phyloP scores from a whole-genome alignment of 2,329 filamentous ascomycete species.

The Daldinia eschscholtzii region DNA sequence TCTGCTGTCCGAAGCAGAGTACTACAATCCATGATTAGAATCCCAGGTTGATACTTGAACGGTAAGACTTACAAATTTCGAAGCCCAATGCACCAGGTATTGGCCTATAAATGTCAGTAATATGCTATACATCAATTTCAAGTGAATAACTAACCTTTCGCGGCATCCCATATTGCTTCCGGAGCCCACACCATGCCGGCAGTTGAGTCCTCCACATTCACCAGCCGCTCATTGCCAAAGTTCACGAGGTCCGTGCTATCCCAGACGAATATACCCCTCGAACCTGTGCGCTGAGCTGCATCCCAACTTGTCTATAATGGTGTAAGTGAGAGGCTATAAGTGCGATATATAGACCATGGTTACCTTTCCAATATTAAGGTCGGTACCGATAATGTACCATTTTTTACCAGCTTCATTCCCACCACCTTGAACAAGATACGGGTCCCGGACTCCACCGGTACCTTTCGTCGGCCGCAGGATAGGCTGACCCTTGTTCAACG shows the following conservation, averaged over 20 bases:
- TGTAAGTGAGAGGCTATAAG: conserved; percentile 14
- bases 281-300: conserved; percentile 64
- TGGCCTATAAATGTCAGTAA: conserved; percentile 49
- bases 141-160: conserved; percentile 51
- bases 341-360: neutral
- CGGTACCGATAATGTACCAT: conserved; percentile 69
- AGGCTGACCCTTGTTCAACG: conserved; percentile 62
- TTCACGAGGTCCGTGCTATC: conserved; percentile 65
- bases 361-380: conserved; percentile 64
- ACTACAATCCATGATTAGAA: conserved; percentile 51
- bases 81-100: conserved; percentile 63
- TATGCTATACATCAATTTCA: neutral
- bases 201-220: conserved; percentile 63
- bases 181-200: conserved; percentile 72
- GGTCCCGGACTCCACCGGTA: conserved; percentile 66
- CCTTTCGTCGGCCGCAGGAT: conserved; percentile 64
- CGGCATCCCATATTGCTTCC: conserved; percentile 65
- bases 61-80: conserved; percentile 57
- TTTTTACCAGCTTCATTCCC: conserved; percentile 62
- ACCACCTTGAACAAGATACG: conserved; percentile 62
- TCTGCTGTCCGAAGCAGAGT: conserved; percentile 59
- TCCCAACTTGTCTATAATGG: conserved; percentile 63
- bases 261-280: conserved; percentile 67
- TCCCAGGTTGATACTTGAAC: neutral
- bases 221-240: conserved; percentile 63